Conservation (phyloP, 495 filamentous ascomycete genomes). For the Neurospora tetrasperma region DNA sequence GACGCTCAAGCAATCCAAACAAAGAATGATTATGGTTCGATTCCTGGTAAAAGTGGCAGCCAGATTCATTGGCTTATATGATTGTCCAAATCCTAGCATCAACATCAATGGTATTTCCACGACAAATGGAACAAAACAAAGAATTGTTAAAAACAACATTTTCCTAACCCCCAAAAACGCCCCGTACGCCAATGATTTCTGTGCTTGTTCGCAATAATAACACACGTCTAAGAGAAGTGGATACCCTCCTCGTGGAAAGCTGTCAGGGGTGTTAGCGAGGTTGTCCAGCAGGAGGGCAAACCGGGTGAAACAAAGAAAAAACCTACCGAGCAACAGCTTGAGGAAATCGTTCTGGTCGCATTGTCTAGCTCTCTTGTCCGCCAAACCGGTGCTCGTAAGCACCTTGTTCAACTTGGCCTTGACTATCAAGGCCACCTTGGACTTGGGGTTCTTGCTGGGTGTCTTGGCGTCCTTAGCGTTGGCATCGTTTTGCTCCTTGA, state of each 20-base stretch:
- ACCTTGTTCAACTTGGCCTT: constrained; percentile 76
- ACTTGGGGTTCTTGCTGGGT: constrained; percentile 46
- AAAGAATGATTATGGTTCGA: background rate
- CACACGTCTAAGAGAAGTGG: constrained; percentile 59
- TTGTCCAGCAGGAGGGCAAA: constrained; percentile 12
- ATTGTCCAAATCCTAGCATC: background rate
- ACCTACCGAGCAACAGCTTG: constrained; percentile 31
- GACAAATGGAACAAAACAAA: background rate
- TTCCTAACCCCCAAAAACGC: background rate
- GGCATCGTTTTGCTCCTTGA: constrained; percentile 52
- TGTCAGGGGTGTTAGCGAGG: constrained; percentile 14
- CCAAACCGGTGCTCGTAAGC: constrained; percentile 63
- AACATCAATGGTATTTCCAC: background rate
- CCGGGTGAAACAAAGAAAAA: background rate
- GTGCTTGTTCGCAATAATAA: background rate
- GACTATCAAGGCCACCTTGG: constrained; percentile 66
- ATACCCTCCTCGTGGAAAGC: constrained; percentile 81
- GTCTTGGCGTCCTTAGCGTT: constrained; percentile 36
- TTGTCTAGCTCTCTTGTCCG: constrained; percentile 68
- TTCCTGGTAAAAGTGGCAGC: background rate
- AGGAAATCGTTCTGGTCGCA: constrained; percentile 90
- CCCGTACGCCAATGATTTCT: background rate
- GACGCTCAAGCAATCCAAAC: background rate
- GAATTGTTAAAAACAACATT: background rate
- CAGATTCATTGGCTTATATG: background rate